phyloP scores from a whole-genome alignment of 495 filamentous ascomycete species.

The Aspergillus funiculosus region DNA sequence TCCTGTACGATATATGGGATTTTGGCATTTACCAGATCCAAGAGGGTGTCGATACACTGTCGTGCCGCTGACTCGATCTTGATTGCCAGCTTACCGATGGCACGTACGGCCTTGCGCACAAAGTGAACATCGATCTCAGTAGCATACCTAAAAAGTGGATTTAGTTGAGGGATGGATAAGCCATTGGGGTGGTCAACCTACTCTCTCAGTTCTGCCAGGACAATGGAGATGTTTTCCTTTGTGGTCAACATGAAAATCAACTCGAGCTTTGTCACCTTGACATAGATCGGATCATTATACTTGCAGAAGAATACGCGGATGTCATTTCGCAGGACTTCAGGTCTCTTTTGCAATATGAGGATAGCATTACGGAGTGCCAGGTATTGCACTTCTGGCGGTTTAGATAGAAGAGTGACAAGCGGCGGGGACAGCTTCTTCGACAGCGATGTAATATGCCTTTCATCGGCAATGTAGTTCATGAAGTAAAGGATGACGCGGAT shows the following conservation, averaged over 20 bases:
- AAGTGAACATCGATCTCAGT: conserved; percentile 99
- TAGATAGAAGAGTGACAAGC: conserved; percentile 89
- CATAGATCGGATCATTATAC: conserved; percentile 99
- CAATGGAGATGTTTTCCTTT: conserved; percentile 92
- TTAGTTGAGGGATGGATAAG: conserved; percentile 2
- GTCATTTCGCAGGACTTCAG: conserved; percentile 92
- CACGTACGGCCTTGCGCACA: conserved; percentile 93
- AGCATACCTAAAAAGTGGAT: conserved; percentile 56
- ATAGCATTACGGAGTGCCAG: conserved; percentile 91
- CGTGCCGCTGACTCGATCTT: conserved; percentile 94
- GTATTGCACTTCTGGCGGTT: conserved; percentile 97
- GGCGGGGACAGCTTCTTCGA: conserved; percentile 94
- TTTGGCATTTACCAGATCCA: conserved; percentile 95
- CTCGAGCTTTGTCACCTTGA: conserved; percentile 98
- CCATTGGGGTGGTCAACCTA: conserved; percentile 35
- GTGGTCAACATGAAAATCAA: conserved; percentile 98
- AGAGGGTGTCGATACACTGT: conserved; percentile 83
- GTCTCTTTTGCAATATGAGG: conserved; percentile 85
- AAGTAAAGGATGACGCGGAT: conserved; percentile 95
- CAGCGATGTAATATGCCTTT: conserved; percentile 81
- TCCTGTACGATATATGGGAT: conserved; percentile 99
- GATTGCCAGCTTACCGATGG: conserved; percentile 96
- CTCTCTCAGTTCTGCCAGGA: conserved; percentile 90
- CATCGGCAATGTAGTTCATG: conserved; percentile 97
- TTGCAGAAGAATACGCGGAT: conserved; percentile 99